phyloP scores from a whole-genome alignment of 192 early-diverging fungal species.

The Thoreauomyces humboldtii region DNA sequence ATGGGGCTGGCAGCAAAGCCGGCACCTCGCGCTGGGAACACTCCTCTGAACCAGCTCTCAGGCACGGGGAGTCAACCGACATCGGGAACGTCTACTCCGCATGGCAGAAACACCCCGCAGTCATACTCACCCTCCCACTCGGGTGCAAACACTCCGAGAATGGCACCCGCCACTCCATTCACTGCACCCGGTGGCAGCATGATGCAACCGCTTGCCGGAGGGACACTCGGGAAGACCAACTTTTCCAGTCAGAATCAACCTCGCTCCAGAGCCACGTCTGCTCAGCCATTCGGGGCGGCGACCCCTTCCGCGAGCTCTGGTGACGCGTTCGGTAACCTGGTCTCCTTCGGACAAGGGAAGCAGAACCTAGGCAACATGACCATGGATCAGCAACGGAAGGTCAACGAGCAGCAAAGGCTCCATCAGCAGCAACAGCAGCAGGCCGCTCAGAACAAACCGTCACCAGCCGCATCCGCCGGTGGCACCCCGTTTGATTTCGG shows the following conservation, averaged over 20 bases:
- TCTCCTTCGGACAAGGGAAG: slow-evolving; percentile 25
- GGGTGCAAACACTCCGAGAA: slow-evolving; percentile 2
- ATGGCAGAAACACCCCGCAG: background rate
- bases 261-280: too few species aligned
- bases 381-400: slow-evolving; percentile 20
- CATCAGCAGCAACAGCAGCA: slow-evolving; percentile 6
- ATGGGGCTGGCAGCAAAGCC: slow-evolving; percentile 17
- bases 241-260: too few species aligned
- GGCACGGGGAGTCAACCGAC: background rate
- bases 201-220: too few species aligned
- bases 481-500: too few species aligned
- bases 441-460: background rate
- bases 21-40: slow-evolving; percentile 7
- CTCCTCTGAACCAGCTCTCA: slow-evolving; percentile 16
- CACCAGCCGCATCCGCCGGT: background rate
- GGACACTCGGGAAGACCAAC: too few species aligned
- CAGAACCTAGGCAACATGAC: slow-evolving; percentile 10
- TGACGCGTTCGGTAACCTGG: slow-evolving; percentile 31
- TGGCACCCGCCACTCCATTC: slow-evolving; percentile 6
- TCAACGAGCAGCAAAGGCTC: slow-evolving; percentile 13
- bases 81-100: background rate
- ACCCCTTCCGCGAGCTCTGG: too few species aligned
- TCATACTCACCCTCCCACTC: slow-evolving; percentile 11
- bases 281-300: too few species aligned
- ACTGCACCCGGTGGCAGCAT: too few species aligned